Percentiles rank a stretch among this genome's conserved stretches.
Conservation (phyloP, 768 basidiomycete species). For the Podaxis sp. region DNA sequence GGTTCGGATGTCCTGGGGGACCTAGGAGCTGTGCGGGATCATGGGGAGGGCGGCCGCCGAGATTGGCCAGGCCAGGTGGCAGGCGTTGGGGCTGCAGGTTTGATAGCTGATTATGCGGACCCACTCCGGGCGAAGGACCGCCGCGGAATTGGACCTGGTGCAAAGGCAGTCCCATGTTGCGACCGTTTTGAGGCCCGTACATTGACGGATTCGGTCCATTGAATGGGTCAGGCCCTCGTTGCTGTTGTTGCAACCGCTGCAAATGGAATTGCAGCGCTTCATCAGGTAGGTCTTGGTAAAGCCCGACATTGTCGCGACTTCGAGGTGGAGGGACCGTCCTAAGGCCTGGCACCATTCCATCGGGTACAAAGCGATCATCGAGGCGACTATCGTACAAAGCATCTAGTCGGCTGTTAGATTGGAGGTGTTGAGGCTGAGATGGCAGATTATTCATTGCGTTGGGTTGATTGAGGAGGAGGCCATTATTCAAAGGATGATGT, state of each 20-base stretch:
- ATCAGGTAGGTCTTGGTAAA: constrained; percentile 60
- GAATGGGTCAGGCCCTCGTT: constrained; percentile 58
- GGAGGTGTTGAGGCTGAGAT: constrained; percentile 40
- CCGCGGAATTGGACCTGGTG: constrained; percentile 70
- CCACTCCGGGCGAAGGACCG: constrained; percentile 62
- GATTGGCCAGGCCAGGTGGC: constrained; percentile 79
- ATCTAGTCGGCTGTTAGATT: constrained; percentile 55
- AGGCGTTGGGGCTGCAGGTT: constrained; percentile 56
- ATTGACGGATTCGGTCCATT: constrained; percentile 45
- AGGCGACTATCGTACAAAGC: constrained; percentile 70
- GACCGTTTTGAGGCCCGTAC: constrained; percentile 55
- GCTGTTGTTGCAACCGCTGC: constrained; percentile 53
- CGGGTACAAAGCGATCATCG: constrained; percentile 80
- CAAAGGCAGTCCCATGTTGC: constrained; percentile 53
- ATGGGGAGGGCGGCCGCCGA: constrained; percentile 80
- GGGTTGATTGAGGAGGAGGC: constrained; percentile 38
- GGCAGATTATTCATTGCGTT: constrained; percentile 14
- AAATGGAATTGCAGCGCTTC: constrained; percentile 63
- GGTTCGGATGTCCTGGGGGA: constrained; percentile 43
- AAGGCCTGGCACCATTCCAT: constrained; percentile 84
- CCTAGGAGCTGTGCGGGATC: constrained; percentile 69
- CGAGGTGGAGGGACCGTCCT: constrained; percentile 66
- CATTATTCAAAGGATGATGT: constrained; percentile 20
- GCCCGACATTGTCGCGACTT: constrained; percentile 51
- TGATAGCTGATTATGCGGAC: constrained; percentile 44